These are phyloP conservation scores for Pleurotus pulmonarius DNA, from an alignment of 768 basidiomycete genomes.

Conservation along the genomic window DNA sequence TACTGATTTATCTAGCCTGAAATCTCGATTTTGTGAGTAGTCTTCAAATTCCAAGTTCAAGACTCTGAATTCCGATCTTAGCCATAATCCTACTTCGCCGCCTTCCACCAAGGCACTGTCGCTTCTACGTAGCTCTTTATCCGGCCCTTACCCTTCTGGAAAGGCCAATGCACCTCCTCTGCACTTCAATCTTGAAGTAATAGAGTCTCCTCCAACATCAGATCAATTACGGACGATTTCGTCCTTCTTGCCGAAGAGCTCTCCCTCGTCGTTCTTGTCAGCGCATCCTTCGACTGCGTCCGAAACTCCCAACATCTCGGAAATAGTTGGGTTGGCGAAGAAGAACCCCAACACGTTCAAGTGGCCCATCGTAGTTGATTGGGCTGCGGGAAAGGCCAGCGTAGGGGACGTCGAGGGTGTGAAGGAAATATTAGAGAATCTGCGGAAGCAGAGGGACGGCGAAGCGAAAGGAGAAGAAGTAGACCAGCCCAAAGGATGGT, in stretches of 20 bases:
- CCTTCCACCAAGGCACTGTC: conserved; percentile 60
- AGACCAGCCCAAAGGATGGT: conserved; percentile 53
- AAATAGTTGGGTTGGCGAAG: conserved; percentile 45
- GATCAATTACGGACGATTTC: conserved; percentile 70
- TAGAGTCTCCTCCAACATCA: conserved; percentile 65
- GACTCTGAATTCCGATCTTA: conserved; percentile 19
- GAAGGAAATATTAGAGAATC: conserved; percentile 56
- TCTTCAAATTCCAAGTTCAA: neutral
- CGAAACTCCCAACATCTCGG: conserved; percentile 36
- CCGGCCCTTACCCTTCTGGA: conserved; percentile 57
- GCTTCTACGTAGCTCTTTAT: conserved; percentile 55
- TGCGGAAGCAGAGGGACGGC: conserved; percentile 67
- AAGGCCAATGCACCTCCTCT: conserved; percentile 47
- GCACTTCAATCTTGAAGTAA: conserved; percentile 66
- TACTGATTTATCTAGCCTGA: conserved; percentile 6
- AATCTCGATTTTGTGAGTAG: conserved; percentile 12
- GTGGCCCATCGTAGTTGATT: conserved; percentile 82
- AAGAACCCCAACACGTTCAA: conserved; percentile 60
- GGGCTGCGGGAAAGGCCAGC: conserved; percentile 60
- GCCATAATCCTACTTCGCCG: conserved; percentile 64
- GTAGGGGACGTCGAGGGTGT: conserved; percentile 71
- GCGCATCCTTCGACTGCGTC: conserved; percentile 52
- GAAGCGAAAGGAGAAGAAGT: conserved; percentile 45
- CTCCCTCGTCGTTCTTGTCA: conserved; percentile 50
- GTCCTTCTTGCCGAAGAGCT: conserved; percentile 48